Evolutionary conservation across 257 asterid species (phyloP), one percentile per base, ranked within the genome.

Genomic region (Jaltomata sinuosa): DNA sequence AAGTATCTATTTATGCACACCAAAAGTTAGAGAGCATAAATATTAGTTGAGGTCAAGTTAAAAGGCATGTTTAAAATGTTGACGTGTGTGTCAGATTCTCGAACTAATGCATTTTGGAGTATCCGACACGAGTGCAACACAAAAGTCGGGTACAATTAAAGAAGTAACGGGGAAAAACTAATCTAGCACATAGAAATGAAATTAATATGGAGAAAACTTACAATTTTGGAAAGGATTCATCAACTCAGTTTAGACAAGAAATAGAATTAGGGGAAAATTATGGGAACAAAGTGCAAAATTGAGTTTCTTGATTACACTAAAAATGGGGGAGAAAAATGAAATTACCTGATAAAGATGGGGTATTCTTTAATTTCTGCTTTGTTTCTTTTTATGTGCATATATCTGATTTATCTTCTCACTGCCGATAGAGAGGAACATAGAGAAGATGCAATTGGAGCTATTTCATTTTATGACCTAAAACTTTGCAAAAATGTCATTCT

Each of bases 201-300:
- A 32, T 65, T 65, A 32, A 65, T 65, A 65, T 16, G 8, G 36
- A 65, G 14, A 16, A 1, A 65, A 65, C 22, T 64, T 31, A 19
- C 16, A 67, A 67, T 67, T 67, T 67, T 67, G 9, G 77, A 34
- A 38, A 47, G 27, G 36, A 36, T 36, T 65, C 22, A 68, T 36
- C 29, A 68, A 9, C 5, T 34, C 50, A 68, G 29, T 34, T 10
- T 36, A 82, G 85, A 47, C 68, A 18, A 34, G 42, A 47, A 83
- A 83, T 83, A 14, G 12, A 67, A 67, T 67, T 67, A 29, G 80
- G 62, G 78, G 50, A 34, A 67, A 83, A 49, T 31, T 27, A 29
- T 83, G 81, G 85, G 81, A 83, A 49, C 38, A 32, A 67, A 83
- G 40, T 55, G 85, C 85, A 83, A 83, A 47, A 83, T 29, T 14